phyloP scores from a whole-genome alignment of 176 grass and related monocot species.

The Hordeum marinum region DNA sequence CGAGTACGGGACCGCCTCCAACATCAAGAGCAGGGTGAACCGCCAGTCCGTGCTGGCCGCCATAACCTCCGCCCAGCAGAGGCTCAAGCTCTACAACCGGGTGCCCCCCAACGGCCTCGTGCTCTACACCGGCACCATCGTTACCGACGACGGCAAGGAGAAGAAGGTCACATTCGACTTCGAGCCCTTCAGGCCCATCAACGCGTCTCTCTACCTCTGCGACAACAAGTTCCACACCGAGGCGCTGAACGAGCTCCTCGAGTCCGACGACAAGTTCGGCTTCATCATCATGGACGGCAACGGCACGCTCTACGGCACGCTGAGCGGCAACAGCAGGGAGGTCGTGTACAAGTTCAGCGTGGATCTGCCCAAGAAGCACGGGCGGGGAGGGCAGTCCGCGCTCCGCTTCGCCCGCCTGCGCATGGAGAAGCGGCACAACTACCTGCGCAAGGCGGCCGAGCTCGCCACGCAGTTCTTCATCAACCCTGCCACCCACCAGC shows the following conservation, averaged over 20 bases:
- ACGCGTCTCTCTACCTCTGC: conserved; percentile 58
- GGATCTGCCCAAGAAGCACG: conserved; percentile 63
- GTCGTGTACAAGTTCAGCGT: conserved; percentile 54
- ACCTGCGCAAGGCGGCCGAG: conserved; percentile 56
- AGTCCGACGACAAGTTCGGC: conserved; percentile 30
- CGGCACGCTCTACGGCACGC: conserved; percentile 49
- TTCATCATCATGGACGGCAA: conserved; percentile 38
- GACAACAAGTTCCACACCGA: conserved; percentile 73
- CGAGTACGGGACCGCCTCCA: conserved; percentile 68
- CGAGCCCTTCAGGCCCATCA: conserved; percentile 64
- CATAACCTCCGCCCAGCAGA: conserved; percentile 66
- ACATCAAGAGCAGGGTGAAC: conserved; percentile 79
- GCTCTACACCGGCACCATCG: conserved; percentile 65
- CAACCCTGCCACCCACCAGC: conserved; percentile 55
- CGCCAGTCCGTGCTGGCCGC: conserved; percentile 59
- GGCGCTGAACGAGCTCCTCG: conserved; percentile 47
- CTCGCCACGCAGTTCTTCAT: conserved; percentile 53
- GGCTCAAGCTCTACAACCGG: conserved; percentile 55
- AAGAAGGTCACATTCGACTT: conserved; percentile 76
- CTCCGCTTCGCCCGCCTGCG: conserved; percentile 56
- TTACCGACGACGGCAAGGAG: conserved; percentile 65
- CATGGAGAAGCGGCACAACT: conserved; percentile 69
- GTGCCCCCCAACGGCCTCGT: conserved; percentile 62
- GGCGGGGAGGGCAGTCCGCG: conserved; percentile 59
- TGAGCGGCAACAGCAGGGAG: conserved; percentile 54